These are phyloP conservation scores for Leccinum variicolor DNA, from an alignment of 768 basidiomycete genomes.

Conservation along the genomic window DNA sequence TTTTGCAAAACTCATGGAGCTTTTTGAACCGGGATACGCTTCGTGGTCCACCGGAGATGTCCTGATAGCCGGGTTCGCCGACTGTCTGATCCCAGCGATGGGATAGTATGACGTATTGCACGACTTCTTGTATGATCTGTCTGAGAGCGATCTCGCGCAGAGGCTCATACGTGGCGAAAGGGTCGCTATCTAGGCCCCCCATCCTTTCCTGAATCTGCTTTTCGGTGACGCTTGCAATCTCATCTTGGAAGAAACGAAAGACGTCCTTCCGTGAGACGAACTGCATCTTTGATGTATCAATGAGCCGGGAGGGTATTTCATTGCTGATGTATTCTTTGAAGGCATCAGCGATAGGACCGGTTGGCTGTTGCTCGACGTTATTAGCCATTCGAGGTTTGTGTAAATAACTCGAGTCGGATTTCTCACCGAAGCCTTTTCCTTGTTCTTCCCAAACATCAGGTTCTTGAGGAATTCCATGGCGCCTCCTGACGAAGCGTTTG, in stretches of 20 bases:
- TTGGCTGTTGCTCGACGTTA: neutral
- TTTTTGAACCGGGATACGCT: neutral
- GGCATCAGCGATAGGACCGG: neutral
- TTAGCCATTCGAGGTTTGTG: neutral
- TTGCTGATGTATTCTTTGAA: constrained; percentile 13
- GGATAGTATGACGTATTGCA: constrained; percentile 13
- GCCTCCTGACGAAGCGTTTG: neutral
- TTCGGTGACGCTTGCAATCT: constrained; percentile 3
- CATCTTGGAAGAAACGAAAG: constrained; percentile 5
- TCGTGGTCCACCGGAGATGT: neutral
- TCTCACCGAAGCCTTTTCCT: neutral
- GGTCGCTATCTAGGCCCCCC: neutral
- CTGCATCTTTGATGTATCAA: constrained; percentile 5
- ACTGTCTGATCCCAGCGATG: constrained; percentile 9
- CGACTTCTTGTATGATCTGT: constrained; percentile 12
- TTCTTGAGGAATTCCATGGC: neutral
- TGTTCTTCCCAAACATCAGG: neutral
- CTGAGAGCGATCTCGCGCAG: constrained; percentile 1
- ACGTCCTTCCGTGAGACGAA: constrained; percentile 6
- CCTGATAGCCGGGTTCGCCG: constrained; percentile 10
- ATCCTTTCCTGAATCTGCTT: constrained; percentile 1
- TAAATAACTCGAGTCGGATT: neutral
- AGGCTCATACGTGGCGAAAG: neutral
- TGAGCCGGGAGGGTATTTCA: constrained; percentile 8
- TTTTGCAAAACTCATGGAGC: constrained; percentile 6